Base-by-base conservation (phyloP, 768 basidiomycete species). In the Lactifluus volemus region DNA sequence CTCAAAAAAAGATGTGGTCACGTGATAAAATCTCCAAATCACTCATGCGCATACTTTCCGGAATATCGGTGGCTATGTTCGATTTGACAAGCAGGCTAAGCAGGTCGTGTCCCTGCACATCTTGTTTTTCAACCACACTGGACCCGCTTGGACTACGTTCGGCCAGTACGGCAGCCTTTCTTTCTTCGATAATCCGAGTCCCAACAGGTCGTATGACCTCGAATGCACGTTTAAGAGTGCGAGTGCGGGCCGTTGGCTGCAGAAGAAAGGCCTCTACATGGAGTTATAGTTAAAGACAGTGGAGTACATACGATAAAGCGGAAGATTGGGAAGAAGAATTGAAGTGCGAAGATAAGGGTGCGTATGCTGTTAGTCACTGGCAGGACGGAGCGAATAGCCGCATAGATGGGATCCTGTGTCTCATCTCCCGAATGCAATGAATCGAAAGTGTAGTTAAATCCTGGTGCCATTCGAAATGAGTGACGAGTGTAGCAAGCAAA, bases 201-300 rank as follows among this genome's bases (percentile, higher is more conserved):
- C 82, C 85, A 51, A 87, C 81, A 10, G 77, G 73, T 14, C 65
- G 59, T 74, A 84, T 84, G 0, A 75, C 79, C 1, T 59, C 65
- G 36, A 72, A 70, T 5, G 80, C 76, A 6, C 56, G 60, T 29
- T 55, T 53, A 25, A 70, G 59, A 36, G 39, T 56, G n/a, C 69
- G 67, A 10, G 39, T 39, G 14, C 60, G 58, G 19, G 48, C 38
- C 10, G 61, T 72, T 15, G 68, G 68, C 74, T 74, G 25, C 32
- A 17, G 29, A 48, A 41, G 38, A 11, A 9, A 45, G 42, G 30
- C 6, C 5, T 39, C 21, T 49, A 55, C 34, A n/a, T 6, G 11
- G 11, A 0, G 4, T 52, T 15, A 7, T 19, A 1, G 7, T 21
- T 36, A 11, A 30, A 17, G 39, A 34, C n/a, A 48, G 39, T 3